These are phyloP conservation scores for Fusarium sp. DNA, from an alignment of 2,329 filamentous ascomycete genomes.

Conservation along the genomic window DNA sequence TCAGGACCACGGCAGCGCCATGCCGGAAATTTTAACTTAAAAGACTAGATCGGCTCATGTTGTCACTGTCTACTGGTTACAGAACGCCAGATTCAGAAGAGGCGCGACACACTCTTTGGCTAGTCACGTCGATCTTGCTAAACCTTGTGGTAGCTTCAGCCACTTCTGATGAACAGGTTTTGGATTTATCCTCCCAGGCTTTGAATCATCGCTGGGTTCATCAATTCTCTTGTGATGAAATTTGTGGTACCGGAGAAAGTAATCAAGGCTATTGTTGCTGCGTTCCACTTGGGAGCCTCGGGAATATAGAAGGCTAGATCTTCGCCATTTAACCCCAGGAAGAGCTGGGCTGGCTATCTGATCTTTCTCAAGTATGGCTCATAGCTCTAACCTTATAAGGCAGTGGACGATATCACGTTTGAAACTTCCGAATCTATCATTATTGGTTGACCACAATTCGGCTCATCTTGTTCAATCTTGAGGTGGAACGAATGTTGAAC, in stretches of 20 bases:
- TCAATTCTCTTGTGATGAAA: background rate
- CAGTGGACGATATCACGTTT: background rate
- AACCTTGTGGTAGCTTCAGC: constrained; percentile 23
- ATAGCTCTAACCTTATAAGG: background rate
- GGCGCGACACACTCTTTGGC: constrained; percentile 7
- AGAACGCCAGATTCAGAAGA: constrained; percentile 3
- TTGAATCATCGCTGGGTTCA: background rate
- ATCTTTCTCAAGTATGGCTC: background rate
- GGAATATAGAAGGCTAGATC: background rate
- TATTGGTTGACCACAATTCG: background rate
- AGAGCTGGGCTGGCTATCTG: background rate
- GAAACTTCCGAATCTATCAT: background rate
- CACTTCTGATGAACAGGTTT: constrained; percentile 19
- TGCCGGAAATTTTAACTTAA: constrained; percentile 21
- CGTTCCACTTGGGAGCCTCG: background rate
- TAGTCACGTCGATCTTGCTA: constrained; percentile 23
- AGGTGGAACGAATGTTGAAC: background rate
- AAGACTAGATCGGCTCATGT: constrained; percentile 3
- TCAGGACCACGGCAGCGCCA: background rate
- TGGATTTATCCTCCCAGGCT: constrained; percentile 15
- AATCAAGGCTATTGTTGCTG: background rate
- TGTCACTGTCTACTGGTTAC: constrained; percentile 16
- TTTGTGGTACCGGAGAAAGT: background rate
- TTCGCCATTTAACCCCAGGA: constrained; percentile 11
- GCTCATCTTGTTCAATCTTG: background rate